phyloP scores from a whole-genome alignment of 2,329 filamentous ascomycete genomes.

The Alternaria metachromatica region DNA sequence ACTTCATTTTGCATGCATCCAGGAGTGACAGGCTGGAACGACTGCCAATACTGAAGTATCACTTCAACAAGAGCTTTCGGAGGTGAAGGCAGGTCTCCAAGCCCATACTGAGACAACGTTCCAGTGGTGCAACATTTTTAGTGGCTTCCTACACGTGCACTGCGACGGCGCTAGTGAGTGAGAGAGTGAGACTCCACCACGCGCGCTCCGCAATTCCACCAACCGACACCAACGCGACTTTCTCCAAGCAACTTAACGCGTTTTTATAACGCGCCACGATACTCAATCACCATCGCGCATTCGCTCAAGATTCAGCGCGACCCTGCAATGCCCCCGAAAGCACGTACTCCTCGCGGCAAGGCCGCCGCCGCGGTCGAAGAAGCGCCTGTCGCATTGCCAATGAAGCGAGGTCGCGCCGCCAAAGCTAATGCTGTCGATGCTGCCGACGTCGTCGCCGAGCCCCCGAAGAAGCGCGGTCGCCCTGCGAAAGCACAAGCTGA shows the following conservation, averaged over 20 bases:
- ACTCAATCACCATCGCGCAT: not conserved
- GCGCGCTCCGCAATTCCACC: not conserved
- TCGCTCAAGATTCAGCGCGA: not conserved
- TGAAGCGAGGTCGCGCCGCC: slow-evolving; percentile 31
- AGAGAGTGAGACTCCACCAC: too few relatives aligned
- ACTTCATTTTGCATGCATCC: too few relatives aligned
- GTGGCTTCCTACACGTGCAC: not conserved
- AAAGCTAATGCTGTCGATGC: slow-evolving; percentile 18
- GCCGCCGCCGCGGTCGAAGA: slow-evolving; percentile 11
- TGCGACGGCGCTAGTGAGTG: not conserved
- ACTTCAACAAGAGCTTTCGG: not conserved
- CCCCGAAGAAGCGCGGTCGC: slow-evolving; percentile 21
- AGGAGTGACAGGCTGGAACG: too few relatives aligned
- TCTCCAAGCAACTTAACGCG: not conserved
- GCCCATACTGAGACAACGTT: not conserved
- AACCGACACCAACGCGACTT: not conserved
- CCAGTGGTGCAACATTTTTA: not conserved
- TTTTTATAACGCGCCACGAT: not conserved
- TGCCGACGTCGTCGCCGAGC: slow-evolving; percentile 12
- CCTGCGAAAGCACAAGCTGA: slow-evolving; percentile 4
- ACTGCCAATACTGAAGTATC: too few relatives aligned
- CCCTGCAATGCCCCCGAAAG: slow-evolving; percentile 22
- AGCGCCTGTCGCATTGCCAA: slow-evolving; percentile 11
- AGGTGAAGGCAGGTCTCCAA: not conserved
- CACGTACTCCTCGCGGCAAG: slow-evolving; percentile 18